Percentiles rank a stretch among this genome's conserved stretches.
Evolutionary conservation across 139 green algal genomes (phyloP).

Genomic region (Tetraselmis striata): DNA sequence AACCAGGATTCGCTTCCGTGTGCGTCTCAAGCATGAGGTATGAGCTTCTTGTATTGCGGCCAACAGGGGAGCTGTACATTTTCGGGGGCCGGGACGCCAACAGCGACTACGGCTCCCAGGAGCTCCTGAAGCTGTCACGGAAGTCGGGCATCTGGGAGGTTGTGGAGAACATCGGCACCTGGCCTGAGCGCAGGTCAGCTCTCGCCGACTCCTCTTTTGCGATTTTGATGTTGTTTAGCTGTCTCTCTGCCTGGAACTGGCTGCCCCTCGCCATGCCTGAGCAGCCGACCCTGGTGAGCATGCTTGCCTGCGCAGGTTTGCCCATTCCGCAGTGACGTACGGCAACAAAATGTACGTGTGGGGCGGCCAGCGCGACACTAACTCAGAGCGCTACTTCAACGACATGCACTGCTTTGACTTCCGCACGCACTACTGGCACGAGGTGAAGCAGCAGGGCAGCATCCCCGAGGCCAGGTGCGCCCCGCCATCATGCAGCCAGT

Average conservation of each 20-base stretch:
- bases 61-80: background rate
- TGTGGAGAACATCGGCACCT: background rate
- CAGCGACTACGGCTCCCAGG: background rate
- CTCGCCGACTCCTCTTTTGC: background rate
- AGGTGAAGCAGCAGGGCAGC: background rate
- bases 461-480: background rate
- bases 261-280: background rate
- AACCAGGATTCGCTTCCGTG: no score
- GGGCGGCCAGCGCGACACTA: background rate
- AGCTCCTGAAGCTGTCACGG: background rate
- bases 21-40: no score
- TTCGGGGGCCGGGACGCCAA: background rate
- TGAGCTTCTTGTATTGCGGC: no score
- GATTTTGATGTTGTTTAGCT: no score
- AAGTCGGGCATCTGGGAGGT: background rate
- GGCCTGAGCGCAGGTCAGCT: background rate
- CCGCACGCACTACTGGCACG: background rate
- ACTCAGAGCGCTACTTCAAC: background rate
- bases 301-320: background rate
- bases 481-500: no score
- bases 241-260: no score
- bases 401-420: background rate
- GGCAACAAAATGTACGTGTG: background rate
- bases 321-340: background rate
- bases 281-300: background rate